phyloP scores from a whole-genome alignment of 495 filamentous ascomycete species.

The Delitschia confertaspora region DNA sequence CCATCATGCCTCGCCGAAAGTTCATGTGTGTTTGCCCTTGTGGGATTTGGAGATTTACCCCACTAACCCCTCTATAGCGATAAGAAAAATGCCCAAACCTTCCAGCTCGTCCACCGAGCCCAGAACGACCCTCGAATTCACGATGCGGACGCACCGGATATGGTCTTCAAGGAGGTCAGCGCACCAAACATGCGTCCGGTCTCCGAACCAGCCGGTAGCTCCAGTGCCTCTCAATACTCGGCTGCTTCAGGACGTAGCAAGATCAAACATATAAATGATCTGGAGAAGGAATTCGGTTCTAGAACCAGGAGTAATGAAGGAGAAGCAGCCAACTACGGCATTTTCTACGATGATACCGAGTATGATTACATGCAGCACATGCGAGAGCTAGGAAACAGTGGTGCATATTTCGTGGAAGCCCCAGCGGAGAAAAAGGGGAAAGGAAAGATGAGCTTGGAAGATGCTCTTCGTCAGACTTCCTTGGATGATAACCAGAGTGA shows the following conservation, averaged over 20 bases:
- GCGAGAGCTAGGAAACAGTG: conserved; percentile 59
- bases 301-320: conserved; percentile 80
- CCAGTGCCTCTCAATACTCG: conserved; percentile 24
- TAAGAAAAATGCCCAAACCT: conserved; percentile 88
- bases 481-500: conserved; percentile 44
- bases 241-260: conserved; percentile 38
- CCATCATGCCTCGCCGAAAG: conserved; percentile 66
- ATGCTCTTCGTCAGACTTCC: conserved; percentile 56
- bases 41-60: conserved; percentile 4
- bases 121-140: conserved; percentile 96
- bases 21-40: conserved; percentile 65
- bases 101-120: conserved; percentile 86
- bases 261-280: conserved; percentile 57
- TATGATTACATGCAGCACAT: conserved; percentile 99
- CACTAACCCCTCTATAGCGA: conserved; percentile 48
- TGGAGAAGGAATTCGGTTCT: conserved; percentile 60
- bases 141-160: conserved; percentile 69
- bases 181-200: conserved; percentile 30
- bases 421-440: conserved; percentile 48
- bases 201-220: conserved; percentile 31
- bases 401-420: conserved; percentile 71
- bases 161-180: conserved; percentile 55
- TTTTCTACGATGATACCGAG: conserved; percentile 79
- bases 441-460: conserved; percentile 70
- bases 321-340: conserved; percentile 85